Percentiles rank a stretch among this genome's conserved stretches.
Conservation (phyloP, 164 flowering plant genomes). For the Chloranthus sessilifolius region DNA sequence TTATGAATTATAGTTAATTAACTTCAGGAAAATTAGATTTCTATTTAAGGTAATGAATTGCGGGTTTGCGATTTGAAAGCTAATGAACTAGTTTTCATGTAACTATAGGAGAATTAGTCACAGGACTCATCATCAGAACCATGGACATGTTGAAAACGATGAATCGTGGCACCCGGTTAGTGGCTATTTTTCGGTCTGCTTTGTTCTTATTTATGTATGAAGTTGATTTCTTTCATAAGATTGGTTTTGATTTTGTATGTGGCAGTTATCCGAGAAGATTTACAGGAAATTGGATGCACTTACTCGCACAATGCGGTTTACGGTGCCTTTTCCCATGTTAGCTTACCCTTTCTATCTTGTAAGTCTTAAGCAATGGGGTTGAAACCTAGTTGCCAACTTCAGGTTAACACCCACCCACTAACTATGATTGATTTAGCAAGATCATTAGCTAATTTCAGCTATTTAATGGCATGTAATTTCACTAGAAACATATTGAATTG, state of each 20-base stretch:
- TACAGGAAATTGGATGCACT: slow-evolving; percentile 38
- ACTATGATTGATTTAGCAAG: no score
- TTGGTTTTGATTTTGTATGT: not conserved
- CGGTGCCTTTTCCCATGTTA: slow-evolving; percentile 58
- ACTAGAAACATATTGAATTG: no score
- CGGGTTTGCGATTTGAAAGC: no score
- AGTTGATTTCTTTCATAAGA: not conserved
- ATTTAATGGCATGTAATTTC: no score
- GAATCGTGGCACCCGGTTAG: slow-evolving; percentile 50
- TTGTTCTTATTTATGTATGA: not conserved
- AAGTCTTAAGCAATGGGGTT: slow-evolving; percentile 10
- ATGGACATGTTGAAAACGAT: slow-evolving; percentile 50
- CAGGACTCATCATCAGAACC: slow-evolving; percentile 60
- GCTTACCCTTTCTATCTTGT: slow-evolving; percentile 77
- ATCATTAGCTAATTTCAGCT: no score
- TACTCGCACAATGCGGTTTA: slow-evolving; percentile 40
- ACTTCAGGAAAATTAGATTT: no score
- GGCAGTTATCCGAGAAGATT: slow-evolving; percentile 57
- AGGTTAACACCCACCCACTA: no score
- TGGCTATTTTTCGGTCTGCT: not conserved
- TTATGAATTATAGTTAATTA: no score
- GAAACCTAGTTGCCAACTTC: no score
- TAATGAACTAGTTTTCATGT: no score
- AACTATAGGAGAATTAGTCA: slow-evolving; percentile 61
- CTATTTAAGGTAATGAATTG: no score